A percentile compares a stretch with the other conserved stretches of the same genome.
Evolutionary conservation across 2,329 filamentous ascomycete species (phyloP).

Genomic region (Trichoderma gracile): DNA sequence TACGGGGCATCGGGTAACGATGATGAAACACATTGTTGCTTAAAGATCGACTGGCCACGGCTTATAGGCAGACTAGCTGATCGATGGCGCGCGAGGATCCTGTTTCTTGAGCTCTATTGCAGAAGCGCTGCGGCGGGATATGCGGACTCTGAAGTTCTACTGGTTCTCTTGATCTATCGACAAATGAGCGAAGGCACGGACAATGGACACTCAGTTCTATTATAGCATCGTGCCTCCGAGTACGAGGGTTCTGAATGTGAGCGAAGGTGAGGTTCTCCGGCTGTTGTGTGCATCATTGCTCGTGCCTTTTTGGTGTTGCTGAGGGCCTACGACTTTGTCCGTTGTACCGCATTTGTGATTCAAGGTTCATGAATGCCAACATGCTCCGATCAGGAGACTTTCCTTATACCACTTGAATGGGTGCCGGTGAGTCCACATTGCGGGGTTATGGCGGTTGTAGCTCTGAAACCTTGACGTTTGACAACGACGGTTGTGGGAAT

Average conservation of each 20-base stretch:
- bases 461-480: background rate
- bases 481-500: background rate
- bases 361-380: background rate
- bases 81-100: background rate
- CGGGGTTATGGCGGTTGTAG: background rate
- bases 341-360: constrained; percentile 16
- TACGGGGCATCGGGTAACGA: constrained; percentile 1
- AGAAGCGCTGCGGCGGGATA: background rate
- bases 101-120: background rate
- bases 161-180: background rate
- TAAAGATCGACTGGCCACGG: background rate
- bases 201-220: background rate
- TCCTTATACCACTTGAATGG: background rate
- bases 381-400: background rate
- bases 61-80: background rate
- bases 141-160: too few species aligned
- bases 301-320: background rate
- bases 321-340: constrained; percentile 2
- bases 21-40: constrained; percentile 15
- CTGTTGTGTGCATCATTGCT: constrained; percentile 14
- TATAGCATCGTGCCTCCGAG: background rate
- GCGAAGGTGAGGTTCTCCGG: background rate
- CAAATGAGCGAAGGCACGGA: background rate
- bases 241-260: background rate
- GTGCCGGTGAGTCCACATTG: background rate